A percentile compares a stretch with the other conserved stretches of the same genome.
Evolutionary conservation across 768 basidiomycete species (phyloP).

Genomic region (Lepiota brunneoincarnata): DNA sequence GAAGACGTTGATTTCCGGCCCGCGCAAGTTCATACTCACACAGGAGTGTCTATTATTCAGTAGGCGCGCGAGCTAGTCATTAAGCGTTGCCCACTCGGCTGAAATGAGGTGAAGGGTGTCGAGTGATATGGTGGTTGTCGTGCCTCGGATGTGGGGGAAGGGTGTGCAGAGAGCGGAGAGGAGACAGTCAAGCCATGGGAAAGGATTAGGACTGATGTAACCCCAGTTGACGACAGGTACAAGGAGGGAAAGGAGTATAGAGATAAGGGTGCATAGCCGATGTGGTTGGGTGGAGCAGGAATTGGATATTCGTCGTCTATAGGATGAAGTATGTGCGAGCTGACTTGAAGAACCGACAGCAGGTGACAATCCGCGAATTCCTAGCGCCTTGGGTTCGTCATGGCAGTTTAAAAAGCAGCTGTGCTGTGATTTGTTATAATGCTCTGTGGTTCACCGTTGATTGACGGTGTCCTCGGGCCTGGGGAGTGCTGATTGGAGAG

Average conservation of each 20-base stretch:
- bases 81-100: conserved; percentile 9
- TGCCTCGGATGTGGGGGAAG: neutral
- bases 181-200: conserved; percentile 7
- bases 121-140: neutral
- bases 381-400: too few species aligned
- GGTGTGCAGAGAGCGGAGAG: conserved; percentile 1
- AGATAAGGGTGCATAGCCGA: neutral
- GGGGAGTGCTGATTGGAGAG: too few species aligned
- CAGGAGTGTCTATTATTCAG: neutral
- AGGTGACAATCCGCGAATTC: too few species aligned
- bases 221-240: conserved; percentile 7
- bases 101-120: conserved; percentile 7
- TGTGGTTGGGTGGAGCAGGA: conserved; percentile 2
- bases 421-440: too few species aligned
- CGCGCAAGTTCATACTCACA: neutral
- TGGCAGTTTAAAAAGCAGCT: too few species aligned
- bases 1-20: conserved; percentile 3
- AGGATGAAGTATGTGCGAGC: too few species aligned
- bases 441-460: too few species aligned
- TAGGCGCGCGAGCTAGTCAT: conserved; percentile 3
- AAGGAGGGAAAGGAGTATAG: conserved; percentile 5
- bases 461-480: too few species aligned
- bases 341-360: too few species aligned
- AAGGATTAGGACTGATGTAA: too few species aligned
- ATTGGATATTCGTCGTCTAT: too few species aligned